Evolutionary conservation across 768 basidiomycete species (phyloP).

Genomic region (Lentinula detonsa): DNA sequence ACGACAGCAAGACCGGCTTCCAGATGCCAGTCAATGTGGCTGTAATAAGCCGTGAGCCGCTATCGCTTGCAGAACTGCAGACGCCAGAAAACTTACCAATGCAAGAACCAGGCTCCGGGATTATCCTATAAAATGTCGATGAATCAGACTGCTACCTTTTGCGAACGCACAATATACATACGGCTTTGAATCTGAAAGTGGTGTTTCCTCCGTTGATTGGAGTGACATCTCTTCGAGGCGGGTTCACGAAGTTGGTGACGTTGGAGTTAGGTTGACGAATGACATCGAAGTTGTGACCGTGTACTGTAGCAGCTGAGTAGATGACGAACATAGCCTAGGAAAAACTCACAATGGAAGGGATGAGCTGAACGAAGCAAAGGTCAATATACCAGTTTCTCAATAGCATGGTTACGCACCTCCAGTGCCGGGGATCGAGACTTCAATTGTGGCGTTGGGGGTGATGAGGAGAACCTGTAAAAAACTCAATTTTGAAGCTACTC

Average conservation of each 20-base stretch:
- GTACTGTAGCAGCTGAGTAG: constrained; percentile 13
- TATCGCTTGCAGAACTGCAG: neutral
- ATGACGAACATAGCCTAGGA: too few relatives aligned
- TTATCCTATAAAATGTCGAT: constrained; percentile 32
- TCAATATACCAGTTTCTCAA: neutral
- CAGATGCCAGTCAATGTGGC: constrained; percentile 11
- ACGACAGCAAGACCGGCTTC: constrained; percentile 15
- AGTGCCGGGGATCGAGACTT: constrained; percentile 41
- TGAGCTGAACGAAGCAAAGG: constrained; percentile 10
- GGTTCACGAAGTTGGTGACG: constrained; percentile 23
- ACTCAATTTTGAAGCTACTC: neutral
- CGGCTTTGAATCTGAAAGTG: constrained; percentile 26
- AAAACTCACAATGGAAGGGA: constrained; percentile 24
- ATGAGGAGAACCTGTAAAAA: constrained; percentile 20
- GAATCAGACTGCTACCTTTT: neutral
- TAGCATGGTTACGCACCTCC: constrained; percentile 15
- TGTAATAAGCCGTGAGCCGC: neutral
- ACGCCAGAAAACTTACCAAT: constrained; percentile 21
- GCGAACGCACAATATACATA: neutral
- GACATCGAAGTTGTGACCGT: constrained; percentile 25
- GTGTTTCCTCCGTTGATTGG: constrained; percentile 28
- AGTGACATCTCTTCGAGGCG: constrained; percentile 20
- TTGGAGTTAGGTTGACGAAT: constrained; percentile 17
- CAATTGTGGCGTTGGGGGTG: constrained; percentile 38
- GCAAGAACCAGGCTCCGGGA: constrained; percentile 54